Evolutionary conservation across 83 land plant species (phyloP).

Genomic region (Picea abies): DNA sequence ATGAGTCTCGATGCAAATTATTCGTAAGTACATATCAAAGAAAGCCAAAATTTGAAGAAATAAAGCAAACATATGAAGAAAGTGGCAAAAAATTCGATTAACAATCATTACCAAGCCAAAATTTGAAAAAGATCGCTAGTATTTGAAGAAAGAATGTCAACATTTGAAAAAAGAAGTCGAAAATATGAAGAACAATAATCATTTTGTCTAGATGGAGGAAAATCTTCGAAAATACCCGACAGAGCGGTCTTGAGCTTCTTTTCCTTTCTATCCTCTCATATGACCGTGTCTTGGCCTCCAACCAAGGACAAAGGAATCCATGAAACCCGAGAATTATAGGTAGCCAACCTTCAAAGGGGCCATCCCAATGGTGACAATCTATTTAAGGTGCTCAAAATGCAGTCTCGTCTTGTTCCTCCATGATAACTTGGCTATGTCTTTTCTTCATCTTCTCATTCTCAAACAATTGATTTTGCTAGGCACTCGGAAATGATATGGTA

Average conservation of each 20-base stretch:
- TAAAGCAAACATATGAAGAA: no score
- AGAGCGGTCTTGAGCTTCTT: conserved; percentile 2
- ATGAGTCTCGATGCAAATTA: no score
- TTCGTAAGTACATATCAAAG: no score
- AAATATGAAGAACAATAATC: background rate
- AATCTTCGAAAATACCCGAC: background rate
- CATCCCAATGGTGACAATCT: conserved; percentile 8
- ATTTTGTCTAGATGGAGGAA: no score
- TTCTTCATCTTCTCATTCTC: no score
- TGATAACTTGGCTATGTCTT: background rate
- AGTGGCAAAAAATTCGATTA: no score
- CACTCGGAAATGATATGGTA: no score
- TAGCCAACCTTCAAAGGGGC: background rate
- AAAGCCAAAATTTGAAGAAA: no score
- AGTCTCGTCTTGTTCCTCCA: background rate
- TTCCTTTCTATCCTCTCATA: conserved; percentile 5
- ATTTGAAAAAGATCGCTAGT: no score
- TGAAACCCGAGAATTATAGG: background rate
- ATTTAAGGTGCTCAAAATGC: background rate
- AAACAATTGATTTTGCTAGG: no score
- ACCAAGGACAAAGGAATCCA: background rate
- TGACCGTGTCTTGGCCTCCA: conserved; percentile 2
- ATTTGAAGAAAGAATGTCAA: no score
- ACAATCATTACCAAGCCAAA: no score
- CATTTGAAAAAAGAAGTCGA: background rate